Conservation (phyloP, 805 yeast species). For the Candida endomychidarum region DNA sequence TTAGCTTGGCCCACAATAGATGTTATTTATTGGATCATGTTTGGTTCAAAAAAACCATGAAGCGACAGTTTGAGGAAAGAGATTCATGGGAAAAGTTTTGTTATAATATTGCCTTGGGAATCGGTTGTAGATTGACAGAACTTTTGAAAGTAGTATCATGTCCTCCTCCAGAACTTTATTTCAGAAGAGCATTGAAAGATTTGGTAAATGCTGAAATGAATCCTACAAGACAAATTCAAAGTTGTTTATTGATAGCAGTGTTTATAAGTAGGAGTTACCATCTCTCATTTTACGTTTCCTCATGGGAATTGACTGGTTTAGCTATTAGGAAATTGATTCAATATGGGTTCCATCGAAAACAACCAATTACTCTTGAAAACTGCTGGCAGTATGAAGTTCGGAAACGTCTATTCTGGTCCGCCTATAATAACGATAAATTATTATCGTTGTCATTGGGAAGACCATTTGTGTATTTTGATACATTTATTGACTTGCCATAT, state of each 20-base stretch:
- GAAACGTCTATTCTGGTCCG: constrained; percentile 15
- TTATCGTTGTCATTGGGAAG: constrained; percentile 14
- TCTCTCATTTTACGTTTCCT: constrained; percentile 15
- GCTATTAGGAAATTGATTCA: constrained; percentile 14
- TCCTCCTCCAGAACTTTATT: constrained; percentile 14
- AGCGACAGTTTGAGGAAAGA: constrained; percentile 1
- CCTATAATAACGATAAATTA: constrained; percentile 13
- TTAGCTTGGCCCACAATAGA: constrained; percentile 17
- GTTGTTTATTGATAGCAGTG: constrained; percentile 12
- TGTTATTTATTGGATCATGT: constrained; percentile 12
- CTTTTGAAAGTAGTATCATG: constrained; percentile 11
- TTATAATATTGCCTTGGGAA: constrained; percentile 15
- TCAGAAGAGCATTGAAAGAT: constrained; percentile 12
- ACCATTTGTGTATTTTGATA: constrained; percentile 11
- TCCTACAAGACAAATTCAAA: constrained; percentile 13
- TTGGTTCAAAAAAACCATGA: constrained; percentile 10
- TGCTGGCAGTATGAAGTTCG: constrained; percentile 11
- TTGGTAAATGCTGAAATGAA: constrained; percentile 11
- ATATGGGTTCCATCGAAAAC: constrained; percentile 12
- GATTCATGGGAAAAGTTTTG: constrained; percentile 14
- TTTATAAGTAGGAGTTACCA: constrained; percentile 17
- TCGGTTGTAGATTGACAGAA: constrained; percentile 16
- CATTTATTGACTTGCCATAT: constrained; percentile 11
- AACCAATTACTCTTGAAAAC: constrained; percentile 7
- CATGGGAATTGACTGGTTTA: constrained; percentile 13